phyloP scores from a whole-genome alignment of 495 filamentous ascomycete species.

The Neurospora hispaniola region DNA sequence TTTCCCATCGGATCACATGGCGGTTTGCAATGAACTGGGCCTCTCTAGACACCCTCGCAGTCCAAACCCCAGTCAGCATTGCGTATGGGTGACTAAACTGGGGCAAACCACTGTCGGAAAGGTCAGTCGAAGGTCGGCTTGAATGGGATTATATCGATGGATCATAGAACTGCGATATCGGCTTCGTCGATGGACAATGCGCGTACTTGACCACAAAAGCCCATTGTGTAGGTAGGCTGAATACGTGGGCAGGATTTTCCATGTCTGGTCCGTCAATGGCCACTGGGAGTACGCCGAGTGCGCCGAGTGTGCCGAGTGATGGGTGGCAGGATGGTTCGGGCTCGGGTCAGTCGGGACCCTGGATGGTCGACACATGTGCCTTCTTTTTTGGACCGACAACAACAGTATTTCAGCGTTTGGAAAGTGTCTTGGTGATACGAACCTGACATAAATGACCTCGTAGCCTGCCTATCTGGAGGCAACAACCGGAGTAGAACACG shows the following conservation, averaged over 20 bases:
- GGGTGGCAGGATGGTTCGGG: not conserved
- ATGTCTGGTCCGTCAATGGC: not conserved
- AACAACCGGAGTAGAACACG: not conserved
- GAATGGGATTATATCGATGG: not conserved
- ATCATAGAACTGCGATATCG: not conserved
- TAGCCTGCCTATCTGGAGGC: not conserved
- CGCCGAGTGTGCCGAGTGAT: not conserved
- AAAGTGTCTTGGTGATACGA: not conserved
- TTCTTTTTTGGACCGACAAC: not conserved
- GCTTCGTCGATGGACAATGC: not conserved
- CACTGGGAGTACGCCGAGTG: not conserved
- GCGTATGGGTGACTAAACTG: not conserved
- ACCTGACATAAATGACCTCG: not conserved
- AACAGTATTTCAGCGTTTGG: not conserved
- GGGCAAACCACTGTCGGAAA: not conserved
- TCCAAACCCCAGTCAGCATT: not conserved
- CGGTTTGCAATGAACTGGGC: not conserved
- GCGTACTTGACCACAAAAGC: not conserved
- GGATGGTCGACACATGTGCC: not conserved
- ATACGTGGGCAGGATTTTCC: not conserved
- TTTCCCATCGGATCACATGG: not conserved
- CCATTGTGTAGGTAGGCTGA: not conserved
- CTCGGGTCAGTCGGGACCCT: not conserved
- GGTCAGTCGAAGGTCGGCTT: not conserved
- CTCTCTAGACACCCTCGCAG: not conserved